These are phyloP conservation scores for Metarhizium album DNA, from an alignment of 2,329 filamentous ascomycete species.

Conservation along the genomic window DNA sequence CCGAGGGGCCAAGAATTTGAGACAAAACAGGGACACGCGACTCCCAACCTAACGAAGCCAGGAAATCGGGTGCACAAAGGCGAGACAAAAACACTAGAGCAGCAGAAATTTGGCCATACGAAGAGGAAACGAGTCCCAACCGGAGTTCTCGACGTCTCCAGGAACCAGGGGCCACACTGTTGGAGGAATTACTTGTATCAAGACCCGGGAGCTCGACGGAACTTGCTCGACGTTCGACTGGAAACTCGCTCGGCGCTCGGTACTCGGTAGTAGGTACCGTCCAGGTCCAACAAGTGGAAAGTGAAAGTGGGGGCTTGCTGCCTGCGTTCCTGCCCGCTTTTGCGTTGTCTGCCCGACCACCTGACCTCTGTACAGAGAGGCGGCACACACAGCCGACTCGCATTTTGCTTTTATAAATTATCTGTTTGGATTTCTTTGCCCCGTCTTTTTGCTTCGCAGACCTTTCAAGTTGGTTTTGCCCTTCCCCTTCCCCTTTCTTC, in stretches of 20 bases:
- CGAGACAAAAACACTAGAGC: background rate
- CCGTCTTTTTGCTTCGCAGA: background rate
- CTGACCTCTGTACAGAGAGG: conserved; percentile 3
- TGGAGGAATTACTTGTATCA: background rate
- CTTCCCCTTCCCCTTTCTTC: too few relatives aligned
- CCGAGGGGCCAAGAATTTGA: background rate
- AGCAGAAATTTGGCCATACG: background rate
- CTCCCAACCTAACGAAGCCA: background rate
- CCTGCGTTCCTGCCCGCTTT: conserved; percentile 3
- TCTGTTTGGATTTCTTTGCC: background rate
- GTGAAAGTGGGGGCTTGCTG: conserved; percentile 3
- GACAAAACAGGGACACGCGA: background rate
- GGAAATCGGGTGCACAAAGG: background rate
- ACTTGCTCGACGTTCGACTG: background rate
- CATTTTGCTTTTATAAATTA: background rate
- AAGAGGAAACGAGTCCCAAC: background rate
- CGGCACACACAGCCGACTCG: background rate
- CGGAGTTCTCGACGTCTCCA: background rate
- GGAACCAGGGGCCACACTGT: background rate
- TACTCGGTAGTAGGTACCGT: too few relatives aligned
- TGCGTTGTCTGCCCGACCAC: conserved; percentile 4
- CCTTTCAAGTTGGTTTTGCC: background rate
- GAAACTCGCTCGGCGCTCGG: too few relatives aligned
- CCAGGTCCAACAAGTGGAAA: background rate
- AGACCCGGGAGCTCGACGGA: background rate